Evolutionary conservation across 192 early-diverging fungal species (phyloP).

Genomic region (Paraglomus brasilianum): DNA sequence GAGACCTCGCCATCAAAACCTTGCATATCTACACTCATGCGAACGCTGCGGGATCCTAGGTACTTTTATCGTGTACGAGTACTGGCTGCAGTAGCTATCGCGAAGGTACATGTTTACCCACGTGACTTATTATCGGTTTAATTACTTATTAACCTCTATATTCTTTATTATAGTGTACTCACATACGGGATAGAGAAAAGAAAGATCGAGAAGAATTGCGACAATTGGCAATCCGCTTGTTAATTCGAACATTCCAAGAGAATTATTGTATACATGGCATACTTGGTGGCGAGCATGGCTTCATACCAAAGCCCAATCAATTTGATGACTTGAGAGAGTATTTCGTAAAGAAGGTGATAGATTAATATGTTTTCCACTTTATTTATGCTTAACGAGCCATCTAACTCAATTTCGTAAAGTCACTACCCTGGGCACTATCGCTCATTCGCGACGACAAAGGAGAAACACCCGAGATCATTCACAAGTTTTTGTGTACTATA

Average conservation of each 20-base stretch:
- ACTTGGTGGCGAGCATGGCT: neutral
- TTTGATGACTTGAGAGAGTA: conserved; percentile 88
- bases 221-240: neutral
- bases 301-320: conserved; percentile 84
- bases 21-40: conserved; percentile 72
- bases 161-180: conserved; percentile 45
- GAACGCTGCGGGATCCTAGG: conserved; percentile 72
- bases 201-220: no score
- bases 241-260: conserved; percentile 71
- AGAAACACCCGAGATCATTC: conserved; percentile 58
- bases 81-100: conserved; percentile 73
- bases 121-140: neutral
- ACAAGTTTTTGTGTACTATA: conserved; percentile 71
- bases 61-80: conserved; percentile 87
- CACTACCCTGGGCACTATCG: conserved; percentile 70
- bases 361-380: neutral
- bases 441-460: conserved; percentile 64
- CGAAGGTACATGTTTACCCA: conserved; percentile 37
- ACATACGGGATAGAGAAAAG: no score
- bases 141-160: neutral
- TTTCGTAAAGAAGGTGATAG: conserved; percentile 73
- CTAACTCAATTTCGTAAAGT: conserved; percentile 34
- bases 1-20: conserved; percentile 59
- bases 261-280: conserved; percentile 65
- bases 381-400: neutral